These are phyloP conservation scores for Plasmodium fragile DNA, from an alignment of 169 alveolate genomes.

Conservation along the genomic window DNA sequence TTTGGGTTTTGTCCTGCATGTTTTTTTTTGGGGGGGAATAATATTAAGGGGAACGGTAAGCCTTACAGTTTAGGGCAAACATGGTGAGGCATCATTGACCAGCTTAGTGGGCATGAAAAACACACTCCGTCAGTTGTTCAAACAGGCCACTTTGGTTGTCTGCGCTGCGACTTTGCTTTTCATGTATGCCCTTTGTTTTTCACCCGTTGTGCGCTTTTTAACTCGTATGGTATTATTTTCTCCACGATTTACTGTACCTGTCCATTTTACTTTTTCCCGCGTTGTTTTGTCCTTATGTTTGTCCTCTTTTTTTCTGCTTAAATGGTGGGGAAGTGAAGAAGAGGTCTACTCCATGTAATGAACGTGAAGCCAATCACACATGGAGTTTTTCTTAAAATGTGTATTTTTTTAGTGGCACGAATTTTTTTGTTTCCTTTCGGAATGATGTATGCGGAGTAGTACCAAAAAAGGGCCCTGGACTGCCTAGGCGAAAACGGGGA, in stretches of 20 bases:
- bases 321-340: not conserved
- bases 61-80: not conserved
- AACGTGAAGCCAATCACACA: not conserved
- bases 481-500: not conserved
- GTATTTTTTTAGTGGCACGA: not conserved
- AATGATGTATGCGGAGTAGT: not conserved
- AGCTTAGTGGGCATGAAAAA: not conserved
- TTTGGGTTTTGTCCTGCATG: constrained; percentile 58
- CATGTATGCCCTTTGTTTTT: not conserved
- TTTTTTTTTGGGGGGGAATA: not conserved
- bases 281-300: not conserved
- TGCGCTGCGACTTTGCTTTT: not conserved
- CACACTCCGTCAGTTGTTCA: not conserved
- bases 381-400: not conserved
- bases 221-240: not conserved
- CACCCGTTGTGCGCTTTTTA: not conserved
- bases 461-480: not conserved
- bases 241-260: not conserved
- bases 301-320: not conserved
- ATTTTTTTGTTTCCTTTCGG: not conserved
- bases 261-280: not conserved
- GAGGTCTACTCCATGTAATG: not conserved
- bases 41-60: not conserved
- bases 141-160: not conserved
- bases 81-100: not conserved